Conservation (phyloP, 2,329 filamentous ascomycete genomes). For the Verticillium nubilum region DNA sequence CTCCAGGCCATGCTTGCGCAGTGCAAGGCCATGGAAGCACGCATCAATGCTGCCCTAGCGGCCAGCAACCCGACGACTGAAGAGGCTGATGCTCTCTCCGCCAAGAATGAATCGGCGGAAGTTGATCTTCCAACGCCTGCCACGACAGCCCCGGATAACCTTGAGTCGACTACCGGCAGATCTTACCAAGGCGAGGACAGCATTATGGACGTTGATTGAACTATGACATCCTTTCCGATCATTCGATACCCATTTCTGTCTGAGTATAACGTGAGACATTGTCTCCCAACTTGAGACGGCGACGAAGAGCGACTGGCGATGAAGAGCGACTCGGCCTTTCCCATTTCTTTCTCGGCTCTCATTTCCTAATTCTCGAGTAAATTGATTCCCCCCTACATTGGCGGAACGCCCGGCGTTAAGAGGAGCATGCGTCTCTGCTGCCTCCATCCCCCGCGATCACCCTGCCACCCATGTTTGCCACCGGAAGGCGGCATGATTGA, state of each 20-base stretch:
- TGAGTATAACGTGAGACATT: neutral
- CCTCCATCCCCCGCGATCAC: neutral
- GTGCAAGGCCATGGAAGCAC: conserved; percentile 36
- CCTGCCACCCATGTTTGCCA: neutral
- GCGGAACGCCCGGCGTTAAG: neutral
- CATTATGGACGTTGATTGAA: conserved; percentile 33
- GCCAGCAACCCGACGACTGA: neutral
- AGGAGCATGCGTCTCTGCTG: neutral
- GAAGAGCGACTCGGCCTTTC: neutral
- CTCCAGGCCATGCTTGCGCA: conserved; percentile 44
- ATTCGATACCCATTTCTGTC: neutral
- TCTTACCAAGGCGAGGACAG: conserved; percentile 26
- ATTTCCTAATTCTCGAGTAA: neutral
- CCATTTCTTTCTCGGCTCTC: neutral
- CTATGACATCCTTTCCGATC: neutral
- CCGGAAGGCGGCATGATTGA: neutral
- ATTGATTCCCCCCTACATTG: neutral
- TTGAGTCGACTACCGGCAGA: conserved; percentile 15
- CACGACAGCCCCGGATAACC: conserved; percentile 20
- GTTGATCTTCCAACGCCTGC: conserved; percentile 11
- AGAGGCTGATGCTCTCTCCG: neutral
- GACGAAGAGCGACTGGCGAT: neutral
- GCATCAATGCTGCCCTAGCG: conserved; percentile 24
- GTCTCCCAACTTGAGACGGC: neutral
- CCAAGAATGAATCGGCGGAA: conserved; percentile 10